phyloP scores from a whole-genome alignment of 257 asterid species.

The Solanum phureja region DNA sequence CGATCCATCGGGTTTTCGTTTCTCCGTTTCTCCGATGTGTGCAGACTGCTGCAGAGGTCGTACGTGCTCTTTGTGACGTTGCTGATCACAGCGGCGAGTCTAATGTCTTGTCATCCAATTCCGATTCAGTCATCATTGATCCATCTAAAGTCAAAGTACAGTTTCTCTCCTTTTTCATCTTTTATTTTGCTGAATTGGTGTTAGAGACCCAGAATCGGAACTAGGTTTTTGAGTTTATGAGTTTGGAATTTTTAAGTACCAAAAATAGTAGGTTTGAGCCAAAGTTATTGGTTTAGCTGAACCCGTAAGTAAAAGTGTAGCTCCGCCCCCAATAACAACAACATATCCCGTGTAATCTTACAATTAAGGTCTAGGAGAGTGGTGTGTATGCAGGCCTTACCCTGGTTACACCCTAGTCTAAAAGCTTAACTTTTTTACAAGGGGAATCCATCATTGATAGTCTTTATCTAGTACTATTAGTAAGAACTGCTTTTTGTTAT shows the following conservation, averaged over 20 bases:
- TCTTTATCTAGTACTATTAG: neutral
- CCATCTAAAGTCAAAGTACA: constrained; percentile 68
- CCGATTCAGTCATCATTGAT: constrained; percentile 49
- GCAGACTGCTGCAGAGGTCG: constrained; percentile 70
- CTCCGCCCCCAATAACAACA: neutral
- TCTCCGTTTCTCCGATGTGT: constrained; percentile 88
- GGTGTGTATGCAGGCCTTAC: neutral
- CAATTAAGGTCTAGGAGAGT: neutral
- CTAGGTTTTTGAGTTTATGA: neutral
- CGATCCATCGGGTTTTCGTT: constrained; percentile 73
- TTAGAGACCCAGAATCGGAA: too few species aligned
- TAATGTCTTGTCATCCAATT: constrained; percentile 14
- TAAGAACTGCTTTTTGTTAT: neutral
- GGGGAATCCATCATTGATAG: neutral
- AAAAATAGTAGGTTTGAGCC: neutral
- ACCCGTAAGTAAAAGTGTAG: neutral
- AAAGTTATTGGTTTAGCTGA: neutral
- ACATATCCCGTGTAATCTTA: accelerated
- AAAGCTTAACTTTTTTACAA: neutral
- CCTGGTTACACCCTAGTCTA: neutral
- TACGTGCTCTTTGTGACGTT: constrained; percentile 52
- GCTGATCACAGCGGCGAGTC: constrained; percentile 34
- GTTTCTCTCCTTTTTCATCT: neutral
- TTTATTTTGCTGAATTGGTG: neutral
- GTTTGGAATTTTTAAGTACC: neutral